Conservation (phyloP, 768 basidiomycete species). For the Termitomyces sp. region DNA sequence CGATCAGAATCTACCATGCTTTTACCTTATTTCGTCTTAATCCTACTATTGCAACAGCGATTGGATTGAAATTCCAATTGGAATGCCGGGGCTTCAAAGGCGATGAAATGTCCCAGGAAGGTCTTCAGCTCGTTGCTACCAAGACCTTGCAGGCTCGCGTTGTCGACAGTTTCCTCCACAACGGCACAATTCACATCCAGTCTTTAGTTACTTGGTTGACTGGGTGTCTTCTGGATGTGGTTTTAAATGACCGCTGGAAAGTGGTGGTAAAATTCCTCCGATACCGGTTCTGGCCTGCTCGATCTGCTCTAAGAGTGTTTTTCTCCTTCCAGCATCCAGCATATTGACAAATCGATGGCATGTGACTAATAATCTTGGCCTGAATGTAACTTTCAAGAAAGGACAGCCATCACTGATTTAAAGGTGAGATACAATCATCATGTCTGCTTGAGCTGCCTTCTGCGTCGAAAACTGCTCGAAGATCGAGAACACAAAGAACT, state of each 20-base stretch:
- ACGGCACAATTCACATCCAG: slow-evolving; percentile 32
- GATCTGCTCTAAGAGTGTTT: slow-evolving; percentile 13
- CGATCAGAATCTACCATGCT: background rate
- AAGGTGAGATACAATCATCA: background rate
- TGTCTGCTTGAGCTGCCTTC: background rate
- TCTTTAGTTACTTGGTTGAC: slow-evolving; percentile 6
- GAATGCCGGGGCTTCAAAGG: slow-evolving; percentile 28
- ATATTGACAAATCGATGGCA: background rate
- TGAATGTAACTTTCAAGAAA: background rate
- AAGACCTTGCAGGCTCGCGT: slow-evolving; percentile 34
- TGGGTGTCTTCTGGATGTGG: background rate
- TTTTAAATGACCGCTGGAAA: slow-evolving; percentile 20
- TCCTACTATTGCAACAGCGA: slow-evolving; percentile 14
- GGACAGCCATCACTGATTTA: background rate
- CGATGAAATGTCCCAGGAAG: slow-evolving; percentile 37
- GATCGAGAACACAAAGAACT: too few relatives aligned
- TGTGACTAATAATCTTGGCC: background rate
- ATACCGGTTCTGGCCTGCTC: slow-evolving; percentile 19
- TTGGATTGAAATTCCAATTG: slow-evolving; percentile 26
- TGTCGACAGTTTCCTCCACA: slow-evolving; percentile 28
- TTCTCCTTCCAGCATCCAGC: background rate
- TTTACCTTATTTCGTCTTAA: slow-evolving; percentile 21
- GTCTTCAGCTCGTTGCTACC: slow-evolving; percentile 27
- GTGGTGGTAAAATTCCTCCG: slow-evolving; percentile 19
- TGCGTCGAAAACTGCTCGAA: too few relatives aligned